Conservation (phyloP, 1,139 yeast species). For the Yamadazyma triangularis region DNA sequence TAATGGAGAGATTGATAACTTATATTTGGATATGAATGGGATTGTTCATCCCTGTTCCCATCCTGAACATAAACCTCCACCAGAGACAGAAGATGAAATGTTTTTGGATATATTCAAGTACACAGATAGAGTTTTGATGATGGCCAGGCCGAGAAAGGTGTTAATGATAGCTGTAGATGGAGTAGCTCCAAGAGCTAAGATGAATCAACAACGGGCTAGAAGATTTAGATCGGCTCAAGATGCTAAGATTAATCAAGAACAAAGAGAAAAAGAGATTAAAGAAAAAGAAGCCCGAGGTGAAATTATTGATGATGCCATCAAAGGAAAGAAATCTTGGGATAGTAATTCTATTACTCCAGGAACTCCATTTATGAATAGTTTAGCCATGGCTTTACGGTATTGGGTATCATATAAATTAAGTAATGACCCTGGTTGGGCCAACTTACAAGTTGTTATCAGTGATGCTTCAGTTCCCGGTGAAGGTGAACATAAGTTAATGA, state of each 20-base stretch:
- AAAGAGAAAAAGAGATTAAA: conserved; percentile 47
- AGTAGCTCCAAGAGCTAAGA: conserved; percentile 98
- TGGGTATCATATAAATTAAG: conserved; percentile 89
- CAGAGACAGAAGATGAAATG: conserved; percentile 94
- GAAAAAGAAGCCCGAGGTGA: conserved; percentile 61
- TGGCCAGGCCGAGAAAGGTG: conserved; percentile 93
- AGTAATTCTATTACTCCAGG: conserved; percentile 97
- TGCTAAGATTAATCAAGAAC: conserved; percentile 63
- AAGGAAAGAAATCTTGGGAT: conserved; percentile 67
- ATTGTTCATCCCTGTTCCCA: conserved; percentile 97
- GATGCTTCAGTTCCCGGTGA: conserved; percentile 99
- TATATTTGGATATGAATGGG: conserved; percentile 94
- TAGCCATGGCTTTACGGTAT: conserved; percentile 80
- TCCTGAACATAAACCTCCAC: conserved; percentile 92
- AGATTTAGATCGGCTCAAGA: conserved; percentile 94
- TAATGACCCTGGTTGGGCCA: conserved; percentile 89
- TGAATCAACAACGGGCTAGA: conserved; percentile 98
- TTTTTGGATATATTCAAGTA: conserved; percentile 83
- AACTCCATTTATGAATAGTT: conserved; percentile 92
- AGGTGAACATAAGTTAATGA: conserved; percentile 99
- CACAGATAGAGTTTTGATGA: conserved; percentile 81
- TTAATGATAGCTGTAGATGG: conserved; percentile 97
- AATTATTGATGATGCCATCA: conserved; percentile 58
- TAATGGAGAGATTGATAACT: conserved; percentile 90
- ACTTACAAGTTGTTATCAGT: conserved; percentile 75